Evolutionary conservation across 1,284 basidiomycete species (phyloP).

Genomic region (Tilletia caries): DNA sequence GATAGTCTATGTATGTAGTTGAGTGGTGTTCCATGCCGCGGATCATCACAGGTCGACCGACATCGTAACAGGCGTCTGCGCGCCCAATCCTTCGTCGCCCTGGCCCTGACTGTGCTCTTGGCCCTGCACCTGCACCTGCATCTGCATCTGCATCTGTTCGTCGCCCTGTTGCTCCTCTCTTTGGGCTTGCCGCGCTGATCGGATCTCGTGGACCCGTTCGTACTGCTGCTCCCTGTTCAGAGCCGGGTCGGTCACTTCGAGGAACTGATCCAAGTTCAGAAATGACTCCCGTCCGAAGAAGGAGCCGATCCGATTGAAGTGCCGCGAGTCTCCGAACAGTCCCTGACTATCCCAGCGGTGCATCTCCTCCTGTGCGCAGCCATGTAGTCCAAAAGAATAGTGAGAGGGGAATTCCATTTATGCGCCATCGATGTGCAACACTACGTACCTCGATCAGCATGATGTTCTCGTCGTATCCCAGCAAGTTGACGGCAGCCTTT

Average conservation of each 20-base stretch:
- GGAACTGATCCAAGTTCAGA: neutral
- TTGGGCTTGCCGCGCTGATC: neutral
- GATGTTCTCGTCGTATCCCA: conserved; percentile 3
- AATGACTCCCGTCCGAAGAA: conserved; percentile 3
- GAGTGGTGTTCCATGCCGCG: too few relatives aligned
- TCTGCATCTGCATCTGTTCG: neutral
- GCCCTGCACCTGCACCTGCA: neutral
- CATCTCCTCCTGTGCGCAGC: conserved; percentile 10
- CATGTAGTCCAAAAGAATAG: neutral
- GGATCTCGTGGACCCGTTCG: neutral
- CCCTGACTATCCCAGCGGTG: neutral
- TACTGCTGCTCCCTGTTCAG: neutral
- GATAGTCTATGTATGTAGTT: too few relatives aligned
- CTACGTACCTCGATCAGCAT: conserved; percentile 4
- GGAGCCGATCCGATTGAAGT: neutral
- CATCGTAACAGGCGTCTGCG: too few relatives aligned
- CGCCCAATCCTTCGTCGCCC: too few relatives aligned
- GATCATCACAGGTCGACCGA: too few relatives aligned
- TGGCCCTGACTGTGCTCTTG: too few relatives aligned
- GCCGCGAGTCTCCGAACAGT: neutral
- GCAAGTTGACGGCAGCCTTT: neutral
- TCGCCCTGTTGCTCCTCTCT: neutral
- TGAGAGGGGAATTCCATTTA: too few relatives aligned
- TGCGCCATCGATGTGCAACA: too few relatives aligned
- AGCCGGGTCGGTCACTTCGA: neutral